Percentiles rank a stretch among this genome's conserved stretches.
These are phyloP conservation scores for Hypoxylon sp. DNA, from an alignment of 2,329 filamentous ascomycete genomes.

Conservation along the genomic window DNA sequence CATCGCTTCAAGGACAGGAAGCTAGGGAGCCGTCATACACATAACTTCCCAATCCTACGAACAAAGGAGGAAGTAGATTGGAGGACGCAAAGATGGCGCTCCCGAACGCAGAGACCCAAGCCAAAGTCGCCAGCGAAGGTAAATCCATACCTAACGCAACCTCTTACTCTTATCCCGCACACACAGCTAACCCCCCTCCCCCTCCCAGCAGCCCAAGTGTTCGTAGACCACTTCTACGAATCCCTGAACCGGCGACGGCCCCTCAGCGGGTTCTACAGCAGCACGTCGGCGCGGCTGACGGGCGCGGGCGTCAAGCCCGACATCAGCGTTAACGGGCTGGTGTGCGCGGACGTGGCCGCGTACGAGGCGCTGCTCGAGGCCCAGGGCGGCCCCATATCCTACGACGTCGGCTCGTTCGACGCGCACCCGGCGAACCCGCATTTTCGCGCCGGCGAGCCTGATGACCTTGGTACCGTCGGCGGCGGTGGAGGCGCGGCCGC, in stretches of 20 bases:
- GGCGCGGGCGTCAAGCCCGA: slow-evolving; percentile 69
- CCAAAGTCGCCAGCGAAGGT: slow-evolving; percentile 57
- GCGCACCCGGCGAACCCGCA: slow-evolving; percentile 82
- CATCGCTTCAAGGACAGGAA: background rate
- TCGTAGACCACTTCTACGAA: slow-evolving; percentile 81
- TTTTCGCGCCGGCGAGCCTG: slow-evolving; percentile 71
- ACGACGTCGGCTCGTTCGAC: slow-evolving; percentile 83
- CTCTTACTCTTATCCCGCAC: no score
- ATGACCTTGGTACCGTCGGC: slow-evolving; percentile 53
- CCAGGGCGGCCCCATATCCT: slow-evolving; percentile 67
- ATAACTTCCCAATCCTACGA: background rate
- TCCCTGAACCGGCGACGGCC: slow-evolving; percentile 74
- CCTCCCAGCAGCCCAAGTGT: slow-evolving; percentile 75
- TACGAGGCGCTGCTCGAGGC: slow-evolving; percentile 78
- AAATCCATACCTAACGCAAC: no score
- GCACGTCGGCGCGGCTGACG: slow-evolving; percentile 67
- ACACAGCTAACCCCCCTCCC: no score
- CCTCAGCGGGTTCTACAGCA: slow-evolving; percentile 80
- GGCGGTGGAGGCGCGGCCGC: slow-evolving; percentile 6
- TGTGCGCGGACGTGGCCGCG: slow-evolving; percentile 72
- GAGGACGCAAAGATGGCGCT: slow-evolving; percentile 23
- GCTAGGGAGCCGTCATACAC: background rate
- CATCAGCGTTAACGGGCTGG: slow-evolving; percentile 85
- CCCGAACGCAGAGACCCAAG: slow-evolving; percentile 48
- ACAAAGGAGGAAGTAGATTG: background rate